A percentile compares a stretch with the other conserved stretches of the same genome.
Conservation (phyloP, 1,284 basidiomycete species). For the Mycosarcoma mackinlayi region DNA sequence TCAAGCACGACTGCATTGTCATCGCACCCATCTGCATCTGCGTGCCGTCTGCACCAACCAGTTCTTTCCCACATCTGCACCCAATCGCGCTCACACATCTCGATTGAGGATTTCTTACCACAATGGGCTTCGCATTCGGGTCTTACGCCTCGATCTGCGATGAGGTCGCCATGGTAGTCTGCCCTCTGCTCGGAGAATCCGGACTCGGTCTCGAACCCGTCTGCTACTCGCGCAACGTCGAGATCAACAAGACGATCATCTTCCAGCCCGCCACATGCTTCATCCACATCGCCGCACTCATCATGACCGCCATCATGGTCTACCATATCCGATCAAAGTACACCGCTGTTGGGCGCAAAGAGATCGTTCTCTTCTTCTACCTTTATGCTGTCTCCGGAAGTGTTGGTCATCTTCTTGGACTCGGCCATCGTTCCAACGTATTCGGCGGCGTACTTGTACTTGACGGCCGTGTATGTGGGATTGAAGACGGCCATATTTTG, state of each 20-base stretch:
- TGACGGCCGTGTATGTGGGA: constrained; percentile 91
- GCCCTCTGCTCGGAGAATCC: constrained; percentile 82
- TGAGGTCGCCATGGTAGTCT: constrained; percentile 90
- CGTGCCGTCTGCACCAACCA: no score
- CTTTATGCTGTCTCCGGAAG: constrained; percentile 90
- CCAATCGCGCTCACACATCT: no score
- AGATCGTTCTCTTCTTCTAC: constrained; percentile 98
- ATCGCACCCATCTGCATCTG: no score
- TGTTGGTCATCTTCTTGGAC: constrained; percentile 95
- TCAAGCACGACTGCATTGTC: no score
- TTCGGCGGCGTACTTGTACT: constrained; percentile 81
- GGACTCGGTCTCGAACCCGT: constrained; percentile 83
- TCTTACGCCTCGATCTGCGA: constrained; percentile 88
- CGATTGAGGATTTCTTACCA: no score
- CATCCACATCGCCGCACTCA: constrained; percentile 94
- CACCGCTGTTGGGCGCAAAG: constrained; percentile 96
- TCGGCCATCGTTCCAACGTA: constrained; percentile 94
- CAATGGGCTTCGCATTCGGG: constrained; percentile 68
- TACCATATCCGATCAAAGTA: constrained; percentile 97
- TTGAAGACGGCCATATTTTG: constrained; percentile 80
- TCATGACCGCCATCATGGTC: constrained; percentile 99
- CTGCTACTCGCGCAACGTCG: constrained; percentile 96
- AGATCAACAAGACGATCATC: constrained; percentile 89
- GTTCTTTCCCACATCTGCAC: background rate
- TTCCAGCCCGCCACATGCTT: constrained; percentile 98